Evolutionary conservation across 2,329 filamentous ascomycete genomes (phyloP).

Genomic region (Ophiocordyceps australis): DNA sequence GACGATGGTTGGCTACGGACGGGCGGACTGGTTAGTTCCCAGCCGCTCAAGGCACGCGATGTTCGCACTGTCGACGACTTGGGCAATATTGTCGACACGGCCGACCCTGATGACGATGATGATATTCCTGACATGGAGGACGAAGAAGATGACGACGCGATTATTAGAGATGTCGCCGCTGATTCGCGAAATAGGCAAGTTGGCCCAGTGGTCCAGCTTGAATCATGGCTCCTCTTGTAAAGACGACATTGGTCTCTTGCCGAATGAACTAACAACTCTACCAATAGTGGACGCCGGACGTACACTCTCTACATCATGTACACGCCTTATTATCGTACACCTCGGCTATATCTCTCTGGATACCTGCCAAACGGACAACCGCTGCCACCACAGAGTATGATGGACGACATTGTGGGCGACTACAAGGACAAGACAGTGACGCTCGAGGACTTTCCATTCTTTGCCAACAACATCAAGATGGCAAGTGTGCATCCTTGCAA

Average conservation of each 20-base stretch:
- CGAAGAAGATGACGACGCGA: slow-evolving; percentile 91
- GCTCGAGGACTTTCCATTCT: slow-evolving; percentile 92
- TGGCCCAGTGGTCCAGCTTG: too few relatives aligned
- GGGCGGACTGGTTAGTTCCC: slow-evolving; percentile 57
- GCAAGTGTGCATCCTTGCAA: slow-evolving; percentile 94
- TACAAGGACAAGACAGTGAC: slow-evolving; percentile 99
- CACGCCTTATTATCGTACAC: slow-evolving; percentile 89
- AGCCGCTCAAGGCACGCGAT: slow-evolving; percentile 60
- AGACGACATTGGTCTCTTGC: too few relatives aligned
- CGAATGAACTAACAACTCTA: too few relatives aligned
- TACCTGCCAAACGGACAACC: slow-evolving; percentile 68
- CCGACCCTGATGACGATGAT: slow-evolving; percentile 55
- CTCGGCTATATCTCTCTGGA: slow-evolving; percentile 84
- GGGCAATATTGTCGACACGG: slow-evolving; percentile 64
- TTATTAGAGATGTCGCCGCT: slow-evolving; percentile 57
- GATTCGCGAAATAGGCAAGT: slow-evolving; percentile 26
- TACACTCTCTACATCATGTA: slow-evolving; percentile 99
- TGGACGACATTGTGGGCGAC: slow-evolving; percentile 91
- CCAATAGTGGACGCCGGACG: slow-evolving; percentile 60
- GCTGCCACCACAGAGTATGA: slow-evolving; percentile 70
- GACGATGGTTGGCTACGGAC: slow-evolving; percentile 89
- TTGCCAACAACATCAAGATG: slow-evolving; percentile 83
- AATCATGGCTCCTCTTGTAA: too few relatives aligned
- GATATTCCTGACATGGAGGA: slow-evolving; percentile 99
- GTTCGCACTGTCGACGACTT: slow-evolving; percentile 80